Percentiles rank a stretch among this genome's conserved stretches.
Conservation (phyloP, 2,329 filamentous ascomycete genomes). For the Chaetomium sp. region DNA sequence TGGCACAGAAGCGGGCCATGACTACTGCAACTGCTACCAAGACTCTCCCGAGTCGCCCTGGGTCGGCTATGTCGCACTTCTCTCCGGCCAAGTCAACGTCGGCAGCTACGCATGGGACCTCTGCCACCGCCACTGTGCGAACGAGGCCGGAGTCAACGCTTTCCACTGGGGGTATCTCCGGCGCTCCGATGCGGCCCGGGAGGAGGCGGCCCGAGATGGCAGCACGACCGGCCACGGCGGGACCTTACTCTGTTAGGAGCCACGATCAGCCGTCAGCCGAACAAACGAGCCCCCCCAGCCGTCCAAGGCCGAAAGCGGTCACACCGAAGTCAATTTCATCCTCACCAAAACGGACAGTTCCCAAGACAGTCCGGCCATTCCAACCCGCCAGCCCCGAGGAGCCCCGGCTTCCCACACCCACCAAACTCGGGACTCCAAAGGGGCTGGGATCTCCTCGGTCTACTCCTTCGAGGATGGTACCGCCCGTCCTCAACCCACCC, state of each 20-base stretch:
- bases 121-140: slow-evolving; percentile 31
- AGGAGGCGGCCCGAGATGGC: slow-evolving; percentile 53
- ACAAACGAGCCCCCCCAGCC: slow-evolving; percentile 42
- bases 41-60: slow-evolving; percentile 51
- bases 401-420: slow-evolving; percentile 42
- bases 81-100: slow-evolving; percentile 44
- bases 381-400: slow-evolving; percentile 47
- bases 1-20: slow-evolving; percentile 67
- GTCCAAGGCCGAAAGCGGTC: slow-evolving; percentile 37
- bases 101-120: slow-evolving; percentile 31
- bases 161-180: slow-evolving; percentile 53
- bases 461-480: slow-evolving; percentile 30
- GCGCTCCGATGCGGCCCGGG: slow-evolving; percentile 56
- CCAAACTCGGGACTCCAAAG: slow-evolving; percentile 31
- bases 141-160: slow-evolving; percentile 39
- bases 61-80: slow-evolving; percentile 58
- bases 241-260: slow-evolving; percentile 57
- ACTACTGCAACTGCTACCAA: slow-evolving; percentile 45
- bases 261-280: slow-evolving; percentile 38
- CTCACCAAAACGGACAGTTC: slow-evolving; percentile 46
- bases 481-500: slow-evolving; percentile 6
- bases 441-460: slow-evolving; percentile 34
- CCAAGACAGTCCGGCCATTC: slow-evolving; percentile 38
- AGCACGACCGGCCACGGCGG: slow-evolving; percentile 56
- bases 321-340: slow-evolving; percentile 46